A percentile compares a stretch with the other conserved stretches of the same genome.
These are phyloP conservation scores for Chaetomium olivaceum DNA, from an alignment of 2,329 filamentous ascomycete genomes.

Conservation along the genomic window DNA sequence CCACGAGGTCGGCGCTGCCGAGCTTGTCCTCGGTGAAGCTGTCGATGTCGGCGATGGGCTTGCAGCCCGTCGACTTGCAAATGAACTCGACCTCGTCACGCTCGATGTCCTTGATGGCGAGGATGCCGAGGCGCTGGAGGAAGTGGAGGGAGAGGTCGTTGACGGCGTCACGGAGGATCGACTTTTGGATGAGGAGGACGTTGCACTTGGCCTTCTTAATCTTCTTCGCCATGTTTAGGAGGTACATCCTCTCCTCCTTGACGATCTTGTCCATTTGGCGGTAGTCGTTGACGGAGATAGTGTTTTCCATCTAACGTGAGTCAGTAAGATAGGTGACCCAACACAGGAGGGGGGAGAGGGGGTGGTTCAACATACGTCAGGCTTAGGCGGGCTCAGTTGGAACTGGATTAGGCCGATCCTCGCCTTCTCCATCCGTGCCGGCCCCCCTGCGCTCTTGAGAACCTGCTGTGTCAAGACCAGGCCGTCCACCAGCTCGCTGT, in stretches of 20 bases:
- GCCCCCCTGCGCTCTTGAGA: constrained; percentile 89
- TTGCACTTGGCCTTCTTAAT: constrained; percentile 99
- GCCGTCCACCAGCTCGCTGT: constrained; percentile 95
- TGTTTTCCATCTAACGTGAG: constrained; percentile 84
- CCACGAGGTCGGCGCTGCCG: constrained; percentile 86
- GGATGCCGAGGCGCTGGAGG: constrained; percentile 92
- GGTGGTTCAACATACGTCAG: constrained; percentile 64
- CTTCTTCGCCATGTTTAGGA: constrained; percentile 99
- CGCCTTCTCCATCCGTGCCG: constrained; percentile 93
- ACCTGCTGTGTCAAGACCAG: constrained; percentile 89
- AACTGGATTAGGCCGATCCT: constrained; percentile 97
- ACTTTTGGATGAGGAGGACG: constrained; percentile 96
- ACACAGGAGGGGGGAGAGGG: no score
- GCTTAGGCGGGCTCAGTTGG: constrained; percentile 96
- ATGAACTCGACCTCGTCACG: constrained; percentile 98
- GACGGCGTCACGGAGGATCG: constrained; percentile 93
- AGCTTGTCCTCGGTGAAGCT: constrained; percentile 99
- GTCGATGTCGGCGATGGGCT: constrained; percentile 97
- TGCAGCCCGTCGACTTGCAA: constrained; percentile 98
- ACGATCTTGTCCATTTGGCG: constrained; percentile 99
- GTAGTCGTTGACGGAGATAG: constrained; percentile 98
- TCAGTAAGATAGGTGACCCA: constrained; percentile 1
- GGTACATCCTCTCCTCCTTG: constrained; percentile 97
- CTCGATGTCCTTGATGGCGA: constrained; percentile 97
- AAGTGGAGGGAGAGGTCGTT: constrained; percentile 98